Base-by-base conservation (phyloP, 179 eudicot genomes). In the Drosera spatulata region DNA sequence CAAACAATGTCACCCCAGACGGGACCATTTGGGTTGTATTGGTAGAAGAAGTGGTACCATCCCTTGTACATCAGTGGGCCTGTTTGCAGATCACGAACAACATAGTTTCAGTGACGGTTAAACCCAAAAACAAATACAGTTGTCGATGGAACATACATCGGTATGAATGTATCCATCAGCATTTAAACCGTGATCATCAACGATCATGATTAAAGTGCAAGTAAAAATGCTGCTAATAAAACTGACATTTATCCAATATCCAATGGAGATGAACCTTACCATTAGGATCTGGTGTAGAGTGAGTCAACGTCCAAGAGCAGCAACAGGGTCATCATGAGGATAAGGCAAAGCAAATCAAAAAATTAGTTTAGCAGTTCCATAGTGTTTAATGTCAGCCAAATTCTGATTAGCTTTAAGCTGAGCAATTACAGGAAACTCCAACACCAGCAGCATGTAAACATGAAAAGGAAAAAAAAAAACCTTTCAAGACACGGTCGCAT, bases 21-120 rank as follows among this genome's bases (percentile, higher is more conserved):
- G 0, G 98, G 86, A 4, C 87, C 75, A 8, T 84, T 81, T 1
- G 96, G 98, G 77, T 91, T 91, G 82, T 91, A 91, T 7, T 91
- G 98, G 66, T 91, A 91, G 75, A 91, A 91, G 0, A 91, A 72
- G 48, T 91, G 98, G 75, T 91, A 91, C 81, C 87, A 91, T 6
- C 96, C 98, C 58, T 60, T 79, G 79, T 91, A 63, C 53, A 60
- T 78, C 46, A 88, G 58, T 66, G 95, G 98, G 67, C 95, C 98
- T 91, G 80, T 9, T 50, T 10, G 12, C 2, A 7, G 53, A 10
- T 7, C 8, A 46, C 11, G 4, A 7, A 7, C 11, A 8, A 11
- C 50, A 46, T 2, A 46, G 33, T 22, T 22, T 22, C 33, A 22
- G 33, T 22, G 33, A 22, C 33, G 33, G 33, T 22, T 22, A 22